Evolutionary conservation across 1,139 yeast species (phyloP).

Genomic region (Debaryomyces sp.): DNA sequence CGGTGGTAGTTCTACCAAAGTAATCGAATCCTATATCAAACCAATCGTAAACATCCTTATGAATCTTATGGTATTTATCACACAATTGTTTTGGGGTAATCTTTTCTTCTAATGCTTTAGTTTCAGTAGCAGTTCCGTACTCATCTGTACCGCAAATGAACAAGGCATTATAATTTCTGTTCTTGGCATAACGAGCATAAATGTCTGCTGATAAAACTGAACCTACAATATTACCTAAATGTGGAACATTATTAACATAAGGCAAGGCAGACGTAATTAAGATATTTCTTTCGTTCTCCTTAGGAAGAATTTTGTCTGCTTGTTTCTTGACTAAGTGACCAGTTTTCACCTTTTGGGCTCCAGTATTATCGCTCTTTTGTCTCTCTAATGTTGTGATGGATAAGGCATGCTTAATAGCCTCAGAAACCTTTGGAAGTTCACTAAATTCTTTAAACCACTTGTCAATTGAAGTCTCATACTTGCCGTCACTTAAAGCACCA

Average conservation of each 20-base stretch:
- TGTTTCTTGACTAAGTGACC: slow-evolving; percentile 44
- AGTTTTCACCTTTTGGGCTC: slow-evolving; percentile 48
- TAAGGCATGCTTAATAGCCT: slow-evolving; percentile 42
- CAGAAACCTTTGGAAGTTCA: slow-evolving; percentile 34
- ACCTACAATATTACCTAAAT: slow-evolving; percentile 94
- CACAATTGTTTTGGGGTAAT: slow-evolving; percentile 87
- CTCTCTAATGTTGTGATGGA: slow-evolving; percentile 47
- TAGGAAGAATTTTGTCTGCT: slow-evolving; percentile 51
- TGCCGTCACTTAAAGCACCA: slow-evolving; percentile 29
- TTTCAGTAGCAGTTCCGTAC: slow-evolving; percentile 99
- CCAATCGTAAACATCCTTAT: slow-evolving; percentile 93
- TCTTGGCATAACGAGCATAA: slow-evolving; percentile 86
- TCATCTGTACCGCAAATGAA: slow-evolving; percentile 97
- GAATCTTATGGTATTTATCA: slow-evolving; percentile 85
- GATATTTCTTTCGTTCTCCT: slow-evolving; percentile 72
- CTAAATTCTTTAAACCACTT: slow-evolving; percentile 50
- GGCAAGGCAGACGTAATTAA: slow-evolving; percentile 96
- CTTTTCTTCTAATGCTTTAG: slow-evolving; percentile 93
- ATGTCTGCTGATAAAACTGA: slow-evolving; percentile 95
- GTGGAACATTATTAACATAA: slow-evolving; percentile 97
- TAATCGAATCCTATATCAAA: slow-evolving; percentile 92
- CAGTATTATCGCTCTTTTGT: slow-evolving; percentile 56
- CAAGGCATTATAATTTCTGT: slow-evolving; percentile 83
- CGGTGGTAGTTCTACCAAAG: slow-evolving; percentile 96
- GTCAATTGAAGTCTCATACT: slow-evolving; percentile 16